Conservation (phyloP, 441 rosid genomes). For the Macaranga tanarius region DNA sequence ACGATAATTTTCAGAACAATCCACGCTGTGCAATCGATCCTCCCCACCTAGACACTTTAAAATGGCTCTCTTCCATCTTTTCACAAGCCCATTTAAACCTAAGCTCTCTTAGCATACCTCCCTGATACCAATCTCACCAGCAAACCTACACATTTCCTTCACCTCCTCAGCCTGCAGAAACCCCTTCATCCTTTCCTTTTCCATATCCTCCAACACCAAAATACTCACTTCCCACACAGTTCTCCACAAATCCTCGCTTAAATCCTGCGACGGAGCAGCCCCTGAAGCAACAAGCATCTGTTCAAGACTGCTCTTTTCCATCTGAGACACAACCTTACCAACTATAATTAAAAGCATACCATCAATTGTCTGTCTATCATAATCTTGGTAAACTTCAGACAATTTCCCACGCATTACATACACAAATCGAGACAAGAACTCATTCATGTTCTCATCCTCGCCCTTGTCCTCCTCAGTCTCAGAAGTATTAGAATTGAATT, state of each 20-base stretch:
- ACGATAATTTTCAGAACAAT: too few relatives aligned
- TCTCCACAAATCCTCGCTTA: conserved; percentile 85
- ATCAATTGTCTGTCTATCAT: conserved; percentile 57
- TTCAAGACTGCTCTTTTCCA: conserved; percentile 57
- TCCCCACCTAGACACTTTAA: too few relatives aligned
- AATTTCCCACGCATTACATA: conserved; percentile 80
- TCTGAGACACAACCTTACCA: conserved; percentile 62
- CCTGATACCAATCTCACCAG: conserved; percentile 84
- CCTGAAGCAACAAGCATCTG: conserved; percentile 40
- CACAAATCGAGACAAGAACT: conserved; percentile 76
- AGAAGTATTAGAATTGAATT: conserved; percentile 28
- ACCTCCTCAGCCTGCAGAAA: conserved; percentile 73
- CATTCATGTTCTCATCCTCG: conserved; percentile 56
- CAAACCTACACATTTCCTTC: conserved; percentile 81
- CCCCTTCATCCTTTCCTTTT: conserved; percentile 72
- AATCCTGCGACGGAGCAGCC: conserved; percentile 43
- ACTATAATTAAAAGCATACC: conserved; percentile 77
- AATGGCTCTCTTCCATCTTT: conserved; percentile 83
- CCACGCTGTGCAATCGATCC: too few relatives aligned
- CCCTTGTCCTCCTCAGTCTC: conserved; percentile 49
- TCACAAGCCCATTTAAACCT: conserved; percentile 89
- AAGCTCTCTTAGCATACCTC: conserved; percentile 85
- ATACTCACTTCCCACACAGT: conserved; percentile 79
- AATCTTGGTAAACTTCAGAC: conserved; percentile 51
- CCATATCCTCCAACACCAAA: conserved; percentile 78